Evolutionary conservation across 1,284 basidiomycete species (phyloP), one percentile per base, ranked within the genome.

Genomic region (Fomitopsis pinicola): DNA sequence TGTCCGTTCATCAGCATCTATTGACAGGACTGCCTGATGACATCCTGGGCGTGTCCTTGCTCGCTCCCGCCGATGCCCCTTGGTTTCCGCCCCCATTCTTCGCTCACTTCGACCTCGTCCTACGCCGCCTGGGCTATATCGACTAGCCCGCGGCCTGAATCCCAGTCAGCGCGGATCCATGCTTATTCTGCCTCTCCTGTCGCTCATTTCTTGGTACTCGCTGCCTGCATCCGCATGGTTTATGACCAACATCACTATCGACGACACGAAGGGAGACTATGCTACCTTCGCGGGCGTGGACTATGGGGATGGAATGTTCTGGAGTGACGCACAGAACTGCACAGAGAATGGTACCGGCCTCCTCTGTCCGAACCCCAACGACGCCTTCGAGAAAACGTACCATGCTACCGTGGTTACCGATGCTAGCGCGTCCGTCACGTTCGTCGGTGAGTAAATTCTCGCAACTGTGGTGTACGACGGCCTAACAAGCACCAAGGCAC

Each of bases 231-330:
- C 19, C 26, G 42, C 48, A 15, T 59, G 42, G 61, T 63, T 33
- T 17, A 53, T 14, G 72, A 70, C 75, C 26, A 79, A 78, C 63
- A 69, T 77, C 2, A 75, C 78, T 0, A 76, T 82, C 44, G 80
- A 82, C 66, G 80, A 82, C 63, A 69, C 76, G 0, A 67, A 69
- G n/a, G 74, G 76, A 17, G 75, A 78, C 61, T 69, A 76, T 3
- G 58, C 72, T 9, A 74, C 75, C 8, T 73, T 75, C 3, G 55
- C 52, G 8, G 28, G 58, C 17, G 71, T 74, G 9, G 45, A 56
- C 6, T 78, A 75, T 59, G 55, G 66, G 2, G 75, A 73, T 4
- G 35, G 60, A 2, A 64, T 54, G 10, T 68, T 66, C 2, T 79
- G 77, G 76, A 70, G 67, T 28, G 63, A 57, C 28, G 68, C 66